Base-by-base conservation (phyloP, 192 early-diverging fungal species). In the Backusella morwellensis region DNA sequence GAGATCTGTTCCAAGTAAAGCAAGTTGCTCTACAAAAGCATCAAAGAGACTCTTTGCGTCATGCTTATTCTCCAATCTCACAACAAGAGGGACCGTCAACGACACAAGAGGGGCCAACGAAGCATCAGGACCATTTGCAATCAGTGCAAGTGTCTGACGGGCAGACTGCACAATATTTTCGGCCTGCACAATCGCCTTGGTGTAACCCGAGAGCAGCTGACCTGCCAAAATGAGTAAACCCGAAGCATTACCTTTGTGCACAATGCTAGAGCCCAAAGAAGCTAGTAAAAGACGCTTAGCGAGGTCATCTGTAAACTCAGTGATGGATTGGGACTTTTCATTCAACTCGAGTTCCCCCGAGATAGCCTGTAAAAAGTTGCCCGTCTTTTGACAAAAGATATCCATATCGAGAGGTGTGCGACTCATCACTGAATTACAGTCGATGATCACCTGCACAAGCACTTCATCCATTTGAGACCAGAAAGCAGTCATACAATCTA, bases 381-480 rank as follows among this genome's bases (percentile, higher is more conserved):
- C 74, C 3, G 42, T 35, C 29, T 75, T 75, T 42, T 47, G 36
- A 47, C 74, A 75, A 34, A 75, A 67, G 1, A 23, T 14, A 14
- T 68, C 74, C 66, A 75, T 44, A n/a, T 68, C 41, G 29, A 66
- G 35, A 9, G 56, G 35, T 1, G 34, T 59, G 36, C 68, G 68
- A 9, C 32, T 40, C 19, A 41, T 35, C 1, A 29, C 40, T 4
- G 66, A 44, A 35, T 21, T 66, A 23, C 63, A 75, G 15, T 75
- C 74, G 15, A 67, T 50, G 41, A 75, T 32, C 0, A 66, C 67
- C 34, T 75, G 74, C 6, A 42, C 63, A 36, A 75, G 63, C 0
- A 75, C 41, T n/a, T 66, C 15, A 41, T 75, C 40, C 59, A 75
- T 42, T 6, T 38, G 36, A 23, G 74, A 42, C 74, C 74, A 75